phyloP scores from a whole-genome alignment of 192 early-diverging fungal genomes.

The Kappamyces sp. region DNA sequence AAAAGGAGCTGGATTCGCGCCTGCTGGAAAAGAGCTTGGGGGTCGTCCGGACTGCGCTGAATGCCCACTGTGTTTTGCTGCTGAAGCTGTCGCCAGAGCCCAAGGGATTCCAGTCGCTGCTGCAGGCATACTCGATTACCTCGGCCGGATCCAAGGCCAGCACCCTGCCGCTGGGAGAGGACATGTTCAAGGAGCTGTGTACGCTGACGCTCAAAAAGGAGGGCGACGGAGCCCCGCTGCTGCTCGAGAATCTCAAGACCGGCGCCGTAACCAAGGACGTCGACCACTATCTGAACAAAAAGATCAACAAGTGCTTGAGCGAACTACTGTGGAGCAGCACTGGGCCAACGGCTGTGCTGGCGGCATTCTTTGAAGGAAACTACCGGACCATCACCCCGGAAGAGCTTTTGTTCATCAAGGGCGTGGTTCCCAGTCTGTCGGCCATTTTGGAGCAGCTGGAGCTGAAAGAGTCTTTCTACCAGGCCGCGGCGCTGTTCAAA shows the following conservation, averaged over 20 bases:
- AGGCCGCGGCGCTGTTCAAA: constrained; percentile 2
- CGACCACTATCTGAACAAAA: constrained; percentile 14
- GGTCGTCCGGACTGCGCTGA: background rate
- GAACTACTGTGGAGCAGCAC: constrained; percentile 1
- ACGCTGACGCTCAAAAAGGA: constrained; percentile 14
- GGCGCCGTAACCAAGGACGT: constrained; percentile 16
- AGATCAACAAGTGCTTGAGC: background rate
- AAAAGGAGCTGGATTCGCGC: constrained; percentile 3
- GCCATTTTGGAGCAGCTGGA: background rate
- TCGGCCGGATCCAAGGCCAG: background rate
- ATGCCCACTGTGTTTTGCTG: constrained; percentile 3
- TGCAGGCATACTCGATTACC: constrained; percentile 14
- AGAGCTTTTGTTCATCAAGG: constrained; percentile 11
- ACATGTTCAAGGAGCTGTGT: constrained; percentile 10
- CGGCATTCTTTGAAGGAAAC: constrained; percentile 10
- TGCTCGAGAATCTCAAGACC: constrained; percentile 1
- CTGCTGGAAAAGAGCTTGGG: constrained; percentile 6
- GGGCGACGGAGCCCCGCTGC: background rate
- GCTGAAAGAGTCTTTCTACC: constrained; percentile 1
- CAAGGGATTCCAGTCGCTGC: constrained; percentile 1
- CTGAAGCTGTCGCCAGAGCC: constrained; percentile 10
- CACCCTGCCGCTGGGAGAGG: background rate
- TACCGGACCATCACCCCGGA: background rate
- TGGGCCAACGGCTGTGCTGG: constrained; percentile 4
- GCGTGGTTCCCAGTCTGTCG: constrained; percentile 4